Base-by-base conservation (phyloP, 805 yeast genomes). In the Isabelozyma pseudorhagii region DNA sequence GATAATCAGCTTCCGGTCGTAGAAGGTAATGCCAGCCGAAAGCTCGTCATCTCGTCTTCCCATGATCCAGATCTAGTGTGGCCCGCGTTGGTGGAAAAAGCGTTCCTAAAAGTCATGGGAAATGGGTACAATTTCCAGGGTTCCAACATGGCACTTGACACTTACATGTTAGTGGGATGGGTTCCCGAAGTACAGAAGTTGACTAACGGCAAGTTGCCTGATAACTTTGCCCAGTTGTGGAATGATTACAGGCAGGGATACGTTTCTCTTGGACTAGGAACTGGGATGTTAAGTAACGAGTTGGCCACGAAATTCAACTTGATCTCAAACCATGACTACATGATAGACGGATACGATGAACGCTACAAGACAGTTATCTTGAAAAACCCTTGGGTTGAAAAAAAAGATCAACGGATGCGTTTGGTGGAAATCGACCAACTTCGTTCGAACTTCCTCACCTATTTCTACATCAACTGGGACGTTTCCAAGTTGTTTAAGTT, bases 61-160 rank as follows among this genome's bases (percentile, higher is more conserved):
- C 48, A 68, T 2, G 65, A 72, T 49, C 61, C 56, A 3, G 34
- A 53, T 1, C 54, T 80, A 3, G 55, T 63, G 5, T 84, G 90
- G 87, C 92, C 92, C 0, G 86, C 89, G 0, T 55, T 89, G n/a
- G 54, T 88, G 1, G 97, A 91, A 63, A 84, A 87, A 57, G 94
- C 96, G 0, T 87, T 81, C 58, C 68, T 90, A 50, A 80, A 81
- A 56, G 62, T 85, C 0, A 64, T 75, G 66, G 81, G 82, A 1
- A 67, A 71, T 2, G 86, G 89, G 3, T 85, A 85, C 56, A 70
- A 71, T n/a, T 79, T 83, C 44, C 58, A 62, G 1, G 97, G 97
- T 0, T 89, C 96, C 0, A 89, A 90, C 61, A 81, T 88, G 59
- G 86, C 87, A 2, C 69, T 77, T 11, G 97, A 88, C 58, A 78